Evolutionary conservation across 1,139 yeast genomes (phyloP).

Genomic region (Blastobotrys ciferrii): DNA sequence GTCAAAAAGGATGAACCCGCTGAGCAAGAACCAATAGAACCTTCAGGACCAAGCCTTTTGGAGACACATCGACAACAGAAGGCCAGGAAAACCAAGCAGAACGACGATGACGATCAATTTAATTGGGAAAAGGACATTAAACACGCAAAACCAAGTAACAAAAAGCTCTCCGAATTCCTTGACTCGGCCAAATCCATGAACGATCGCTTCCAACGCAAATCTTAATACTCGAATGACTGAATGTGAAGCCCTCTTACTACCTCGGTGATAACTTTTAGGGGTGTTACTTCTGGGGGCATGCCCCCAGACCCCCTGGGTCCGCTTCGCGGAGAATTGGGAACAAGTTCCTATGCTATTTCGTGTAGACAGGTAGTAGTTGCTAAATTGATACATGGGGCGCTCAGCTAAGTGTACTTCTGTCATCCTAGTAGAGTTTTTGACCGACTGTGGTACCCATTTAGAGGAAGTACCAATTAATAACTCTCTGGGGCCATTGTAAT

Average conservation of each 20-base stretch:
- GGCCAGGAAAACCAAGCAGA: conserved; percentile 4
- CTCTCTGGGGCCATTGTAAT: conserved; percentile 15
- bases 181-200: conserved; percentile 16
- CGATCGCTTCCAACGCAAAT: conserved; percentile 10
- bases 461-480: too few relatives aligned
- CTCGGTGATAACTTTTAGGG: too few relatives aligned
- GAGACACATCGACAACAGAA: conserved; percentile 17
- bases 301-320: too few relatives aligned
- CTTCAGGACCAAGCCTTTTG: conserved; percentile 14
- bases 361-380: too few relatives aligned
- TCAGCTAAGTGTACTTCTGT: too few relatives aligned
- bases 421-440: too few relatives aligned
- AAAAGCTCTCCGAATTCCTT: conserved; percentile 16
- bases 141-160: conserved; percentile 4
- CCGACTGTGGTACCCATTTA: too few relatives aligned
- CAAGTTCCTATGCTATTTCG: too few relatives aligned
- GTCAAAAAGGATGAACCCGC: neutral
- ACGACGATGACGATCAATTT: neutral
- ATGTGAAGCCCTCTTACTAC: neutral
- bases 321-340: too few relatives aligned
- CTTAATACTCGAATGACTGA: neutral
- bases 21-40: neutral
- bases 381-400: too few relatives aligned
- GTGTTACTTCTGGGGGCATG: too few relatives aligned
- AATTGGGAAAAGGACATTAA: conserved; percentile 16